These are phyloP conservation scores for Backusella parvicylindrica DNA, from an alignment of 192 early-diverging fungal species.

Conservation along the genomic window DNA sequence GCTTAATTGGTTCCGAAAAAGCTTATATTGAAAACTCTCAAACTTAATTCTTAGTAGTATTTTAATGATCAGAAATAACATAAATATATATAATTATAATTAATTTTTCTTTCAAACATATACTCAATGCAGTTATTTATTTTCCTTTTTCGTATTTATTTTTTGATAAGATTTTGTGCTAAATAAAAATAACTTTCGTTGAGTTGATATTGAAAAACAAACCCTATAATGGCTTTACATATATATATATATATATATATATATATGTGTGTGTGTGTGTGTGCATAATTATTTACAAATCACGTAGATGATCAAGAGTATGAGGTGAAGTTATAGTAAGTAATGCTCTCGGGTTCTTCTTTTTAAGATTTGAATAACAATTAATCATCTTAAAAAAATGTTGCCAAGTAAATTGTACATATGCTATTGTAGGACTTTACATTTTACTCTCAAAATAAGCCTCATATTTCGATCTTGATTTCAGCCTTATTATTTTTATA, in stretches of 20 bases:
- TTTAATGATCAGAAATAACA: not conserved
- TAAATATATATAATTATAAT: not conserved
- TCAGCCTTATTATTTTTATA: not conserved
- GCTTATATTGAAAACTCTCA: not conserved
- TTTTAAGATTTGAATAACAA: too few species aligned
- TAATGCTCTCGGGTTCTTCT: too few species aligned
- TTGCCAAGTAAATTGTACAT: not conserved
- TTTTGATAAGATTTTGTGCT: not conserved
- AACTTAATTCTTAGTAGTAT: not conserved
- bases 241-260: too few species aligned
- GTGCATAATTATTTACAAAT: too few species aligned
- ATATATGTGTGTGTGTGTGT: too few species aligned
- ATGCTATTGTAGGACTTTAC: not conserved
- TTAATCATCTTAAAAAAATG: too few species aligned
- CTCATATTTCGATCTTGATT: not conserved
- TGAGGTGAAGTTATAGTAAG: too few species aligned
- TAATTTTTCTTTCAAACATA: not conserved
- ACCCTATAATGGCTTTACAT: not conserved
- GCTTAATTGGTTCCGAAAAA: not conserved
- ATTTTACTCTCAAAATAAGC: not conserved
- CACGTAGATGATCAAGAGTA: too few species aligned
- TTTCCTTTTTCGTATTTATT: not conserved
- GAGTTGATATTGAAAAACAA: not conserved
- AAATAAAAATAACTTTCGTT: not conserved
- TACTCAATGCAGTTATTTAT: not conserved